Conservation (phyloP, 1,284 basidiomycete genomes). For the Ceratobasidium theobromae region DNA sequence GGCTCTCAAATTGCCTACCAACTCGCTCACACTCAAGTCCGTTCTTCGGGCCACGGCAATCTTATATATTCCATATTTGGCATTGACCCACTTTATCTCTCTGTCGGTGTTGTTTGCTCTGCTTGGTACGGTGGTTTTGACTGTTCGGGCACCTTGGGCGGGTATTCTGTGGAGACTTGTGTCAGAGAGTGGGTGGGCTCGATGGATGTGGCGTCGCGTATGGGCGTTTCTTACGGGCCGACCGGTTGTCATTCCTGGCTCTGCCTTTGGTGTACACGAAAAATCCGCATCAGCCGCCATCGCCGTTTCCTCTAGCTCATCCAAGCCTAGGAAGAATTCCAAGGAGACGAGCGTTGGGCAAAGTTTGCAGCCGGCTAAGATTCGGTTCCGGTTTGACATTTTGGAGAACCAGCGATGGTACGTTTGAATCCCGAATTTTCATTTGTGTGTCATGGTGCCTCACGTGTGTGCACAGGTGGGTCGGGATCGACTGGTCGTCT, state of each 20-base stretch:
- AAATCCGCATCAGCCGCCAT: conserved; percentile 9
- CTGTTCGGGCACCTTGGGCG: conserved; percentile 67
- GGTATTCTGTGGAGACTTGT: conserved; percentile 55
- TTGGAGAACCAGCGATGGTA: conserved; percentile 93
- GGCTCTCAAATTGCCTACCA: not conserved
- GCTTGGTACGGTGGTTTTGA: conserved; percentile 58
- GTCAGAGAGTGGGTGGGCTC: conserved; percentile 65
- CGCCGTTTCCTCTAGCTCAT: too few relatives aligned
- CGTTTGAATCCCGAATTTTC: conserved; percentile 46
- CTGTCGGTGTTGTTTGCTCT: conserved; percentile 61
- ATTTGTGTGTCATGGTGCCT: not conserved
- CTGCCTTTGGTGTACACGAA: conserved; percentile 31
- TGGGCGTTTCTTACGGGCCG: conserved; percentile 57
- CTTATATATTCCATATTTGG: conserved; percentile 61
- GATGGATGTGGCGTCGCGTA: conserved; percentile 55
- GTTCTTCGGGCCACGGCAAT: conserved; percentile 19
- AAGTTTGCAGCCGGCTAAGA: conserved; percentile 4
- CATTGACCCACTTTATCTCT: conserved; percentile 57
- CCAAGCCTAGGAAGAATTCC: conserved; percentile 40
- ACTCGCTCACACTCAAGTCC: not conserved
- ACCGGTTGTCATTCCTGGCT: conserved; percentile 45
- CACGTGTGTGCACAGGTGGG: conserved; percentile 50
- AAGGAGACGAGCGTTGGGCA: conserved; percentile 37
- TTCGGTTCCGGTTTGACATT: conserved; percentile 83
- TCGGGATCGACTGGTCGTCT: conserved; percentile 89